A percentile compares a stretch with the other conserved stretches of the same genome.
Evolutionary conservation across 345 rosid genomes (phyloP).

Genomic region (Moricandia moricandioides): DNA sequence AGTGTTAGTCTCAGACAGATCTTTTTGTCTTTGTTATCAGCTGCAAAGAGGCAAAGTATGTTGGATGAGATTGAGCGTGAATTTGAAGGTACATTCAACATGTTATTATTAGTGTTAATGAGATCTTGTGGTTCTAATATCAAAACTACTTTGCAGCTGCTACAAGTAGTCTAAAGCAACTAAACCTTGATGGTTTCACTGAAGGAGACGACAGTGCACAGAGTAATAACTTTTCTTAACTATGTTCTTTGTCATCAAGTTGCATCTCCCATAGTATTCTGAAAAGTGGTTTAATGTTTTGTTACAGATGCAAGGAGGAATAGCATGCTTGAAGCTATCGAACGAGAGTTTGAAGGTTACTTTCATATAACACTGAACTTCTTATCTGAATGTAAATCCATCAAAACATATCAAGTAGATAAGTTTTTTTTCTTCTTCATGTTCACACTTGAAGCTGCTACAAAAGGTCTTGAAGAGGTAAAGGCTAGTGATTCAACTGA

Average conservation of each 20-base stretch:
- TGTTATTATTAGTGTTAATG: background rate
- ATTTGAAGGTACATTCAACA: conserved; percentile 28
- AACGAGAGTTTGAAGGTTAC: conserved; percentile 38
- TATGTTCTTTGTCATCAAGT: background rate
- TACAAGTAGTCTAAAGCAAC: conserved; percentile 26
- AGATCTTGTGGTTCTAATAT: background rate
- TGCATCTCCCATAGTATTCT: background rate
- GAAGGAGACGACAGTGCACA: conserved; percentile 27
- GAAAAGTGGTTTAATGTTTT: background rate
- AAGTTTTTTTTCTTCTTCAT: background rate
- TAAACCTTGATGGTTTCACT: conserved; percentile 19
- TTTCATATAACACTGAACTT: conserved; percentile 9
- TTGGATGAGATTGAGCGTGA: conserved; percentile 39
- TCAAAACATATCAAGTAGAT: background rate
- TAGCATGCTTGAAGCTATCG: conserved; percentile 34
- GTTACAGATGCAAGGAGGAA: conserved; percentile 32
- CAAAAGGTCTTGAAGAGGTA: conserved; percentile 29
- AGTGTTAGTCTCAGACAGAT: conserved; percentile 6
- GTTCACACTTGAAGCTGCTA: conserved; percentile 24
- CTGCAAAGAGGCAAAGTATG: conserved; percentile 36
- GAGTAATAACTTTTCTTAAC: conserved; percentile 6
- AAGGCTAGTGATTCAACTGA: conserved; percentile 17
- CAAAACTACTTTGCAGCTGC: conserved; percentile 31
- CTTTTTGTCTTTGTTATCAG: conserved; percentile 19
- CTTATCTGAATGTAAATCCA: conserved; percentile 6